These are phyloP conservation scores for Margaritispora aquatica DNA, from an alignment of 495 filamentous ascomycete species.

Conservation along the genomic window DNA sequence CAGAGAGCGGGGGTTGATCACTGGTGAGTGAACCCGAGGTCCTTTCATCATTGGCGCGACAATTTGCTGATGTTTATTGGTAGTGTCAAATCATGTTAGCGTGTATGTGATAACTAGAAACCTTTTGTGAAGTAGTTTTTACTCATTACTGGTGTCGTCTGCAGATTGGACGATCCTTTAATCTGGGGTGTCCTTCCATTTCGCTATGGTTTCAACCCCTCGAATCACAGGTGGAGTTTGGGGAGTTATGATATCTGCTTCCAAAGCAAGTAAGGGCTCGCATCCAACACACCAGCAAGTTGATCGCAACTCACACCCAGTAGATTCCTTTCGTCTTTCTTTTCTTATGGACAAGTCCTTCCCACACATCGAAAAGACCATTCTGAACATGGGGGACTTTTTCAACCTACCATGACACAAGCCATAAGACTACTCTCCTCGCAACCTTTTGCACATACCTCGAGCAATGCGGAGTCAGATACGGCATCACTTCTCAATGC, in stretches of 20 bases:
- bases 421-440: constrained; percentile 76
- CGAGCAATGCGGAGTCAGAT: constrained; percentile 25
- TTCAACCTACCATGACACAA: constrained; percentile 83
- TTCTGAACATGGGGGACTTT: constrained; percentile 68
- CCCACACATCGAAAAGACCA: constrained; percentile 78
- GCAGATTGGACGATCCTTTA: constrained; percentile 87
- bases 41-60: no score
- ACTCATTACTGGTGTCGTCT: neutral
- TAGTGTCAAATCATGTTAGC: constrained; percentile 92
- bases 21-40: constrained; percentile 48
- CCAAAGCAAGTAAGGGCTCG: constrained; percentile 47
- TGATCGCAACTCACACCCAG: neutral
- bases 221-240: constrained; percentile 76
- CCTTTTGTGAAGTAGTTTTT: neutral
- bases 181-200: constrained; percentile 85
- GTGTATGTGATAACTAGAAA: constrained; percentile 65
- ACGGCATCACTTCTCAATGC: constrained; percentile 27
- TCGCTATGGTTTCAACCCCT: constrained; percentile 58
- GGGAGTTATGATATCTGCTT: constrained; percentile 95
- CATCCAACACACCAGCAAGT: neutral
- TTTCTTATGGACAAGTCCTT: constrained; percentile 78
- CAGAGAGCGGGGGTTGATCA: constrained; percentile 74
- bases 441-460: constrained; percentile 37
- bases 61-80: neutral
- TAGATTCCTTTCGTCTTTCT: constrained; percentile 61